Conservation (phyloP, 768 basidiomycete species). For the Amanita muscaria region DNA sequence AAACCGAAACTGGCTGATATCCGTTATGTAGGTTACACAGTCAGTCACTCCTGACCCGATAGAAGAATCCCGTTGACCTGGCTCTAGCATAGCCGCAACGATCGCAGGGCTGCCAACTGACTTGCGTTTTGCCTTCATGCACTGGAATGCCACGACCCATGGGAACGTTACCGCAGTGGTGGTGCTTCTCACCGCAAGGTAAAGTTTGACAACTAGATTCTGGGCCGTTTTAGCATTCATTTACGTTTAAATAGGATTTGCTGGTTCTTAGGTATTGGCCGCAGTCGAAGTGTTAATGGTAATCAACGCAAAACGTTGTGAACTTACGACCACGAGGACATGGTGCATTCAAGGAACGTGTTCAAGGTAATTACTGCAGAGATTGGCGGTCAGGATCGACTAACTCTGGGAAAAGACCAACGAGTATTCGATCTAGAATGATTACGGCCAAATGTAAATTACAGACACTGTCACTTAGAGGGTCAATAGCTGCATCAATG, state of each 20-base stretch:
- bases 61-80: background rate
- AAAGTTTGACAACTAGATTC: slow-evolving; percentile 10
- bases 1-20: background rate
- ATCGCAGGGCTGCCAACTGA: slow-evolving; percentile 49
- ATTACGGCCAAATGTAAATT: slow-evolving; percentile 74
- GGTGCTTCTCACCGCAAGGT: slow-evolving; percentile 49
- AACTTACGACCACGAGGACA: background rate
- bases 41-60: slow-evolving; percentile 20
- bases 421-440: slow-evolving; percentile 63
- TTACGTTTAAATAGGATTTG: slow-evolving; percentile 28
- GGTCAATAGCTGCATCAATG: slow-evolving; percentile 48
- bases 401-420: slow-evolving; percentile 74
- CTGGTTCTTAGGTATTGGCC: slow-evolving; percentile 46
- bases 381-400: slow-evolving; percentile 12
- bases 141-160: slow-evolving; percentile 69
- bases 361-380: no score
- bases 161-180: slow-evolving; percentile 64
- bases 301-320: slow-evolving; percentile 5
- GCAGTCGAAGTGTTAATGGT: slow-evolving; percentile 35
- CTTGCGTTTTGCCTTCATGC: slow-evolving; percentile 36
- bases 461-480: slow-evolving; percentile 53
- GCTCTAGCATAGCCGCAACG: slow-evolving; percentile 45
- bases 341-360: no score
- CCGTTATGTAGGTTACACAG: slow-evolving; percentile 40
- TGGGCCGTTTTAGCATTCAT: slow-evolving; percentile 1